Conservation (phyloP, 441 rosid species). For the Brassica hybrid region DNA sequence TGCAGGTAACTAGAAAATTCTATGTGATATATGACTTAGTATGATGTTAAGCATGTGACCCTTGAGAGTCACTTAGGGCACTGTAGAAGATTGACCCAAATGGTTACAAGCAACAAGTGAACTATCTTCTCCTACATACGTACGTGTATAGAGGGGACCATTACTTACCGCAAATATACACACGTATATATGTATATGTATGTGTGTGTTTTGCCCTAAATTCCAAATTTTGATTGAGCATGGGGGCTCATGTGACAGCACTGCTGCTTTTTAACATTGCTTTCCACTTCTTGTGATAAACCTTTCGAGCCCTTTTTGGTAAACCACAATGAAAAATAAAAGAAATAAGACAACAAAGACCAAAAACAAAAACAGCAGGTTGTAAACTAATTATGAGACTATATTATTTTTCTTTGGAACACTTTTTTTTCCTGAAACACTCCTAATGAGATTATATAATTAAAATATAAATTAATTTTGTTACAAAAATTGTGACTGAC, state of each 20-base stretch:
- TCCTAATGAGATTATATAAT: too few relatives aligned
- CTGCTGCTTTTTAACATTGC: conserved; percentile 1
- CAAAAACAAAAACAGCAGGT: neutral
- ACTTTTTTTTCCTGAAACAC: too few relatives aligned
- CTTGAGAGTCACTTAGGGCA: conserved; percentile 34
- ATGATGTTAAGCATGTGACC: conserved; percentile 28
- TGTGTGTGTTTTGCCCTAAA: conserved; percentile 11
- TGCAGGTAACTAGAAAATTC: neutral
- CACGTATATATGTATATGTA: neutral
- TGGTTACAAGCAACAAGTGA: conserved; percentile 41
- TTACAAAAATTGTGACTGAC: too few relatives aligned
- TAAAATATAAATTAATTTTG: too few relatives aligned
- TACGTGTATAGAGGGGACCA: conserved; percentile 32
- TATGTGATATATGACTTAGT: neutral
- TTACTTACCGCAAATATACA: neutral
- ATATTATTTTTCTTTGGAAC: too few relatives aligned
- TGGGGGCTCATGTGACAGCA: conserved; percentile 5
- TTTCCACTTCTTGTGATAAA: neutral
- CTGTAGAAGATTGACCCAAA: conserved; percentile 26
- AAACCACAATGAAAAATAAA: neutral
- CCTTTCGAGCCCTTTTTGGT: neutral
- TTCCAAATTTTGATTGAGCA: conserved; percentile 2
- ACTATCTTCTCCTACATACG: conserved; percentile 12
- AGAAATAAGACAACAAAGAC: neutral
- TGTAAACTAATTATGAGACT: too few relatives aligned